These are phyloP conservation scores for Coemansia sp. DNA, from an alignment of 192 early-diverging fungal genomes.

Conservation along the genomic window DNA sequence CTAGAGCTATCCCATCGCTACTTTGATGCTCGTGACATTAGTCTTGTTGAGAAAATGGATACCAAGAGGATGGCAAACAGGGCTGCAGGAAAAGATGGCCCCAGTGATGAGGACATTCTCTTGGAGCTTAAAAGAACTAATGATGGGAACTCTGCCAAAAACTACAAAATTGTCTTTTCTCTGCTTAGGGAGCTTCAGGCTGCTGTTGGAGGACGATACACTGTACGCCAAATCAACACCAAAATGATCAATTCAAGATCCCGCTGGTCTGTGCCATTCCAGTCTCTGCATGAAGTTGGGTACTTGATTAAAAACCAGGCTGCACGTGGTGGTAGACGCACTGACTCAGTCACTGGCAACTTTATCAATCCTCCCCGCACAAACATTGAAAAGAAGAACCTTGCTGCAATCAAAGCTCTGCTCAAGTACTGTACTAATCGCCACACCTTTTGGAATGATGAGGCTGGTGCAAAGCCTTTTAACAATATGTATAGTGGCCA, in stretches of 20 bases:
- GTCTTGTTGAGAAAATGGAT: conserved; percentile 21
- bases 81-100: background rate
- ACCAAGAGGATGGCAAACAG: conserved; percentile 1
- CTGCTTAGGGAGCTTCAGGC: conserved; percentile 23
- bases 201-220: conserved; percentile 30
- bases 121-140: conserved; percentile 17
- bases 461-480: conserved; percentile 3
- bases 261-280: conserved; percentile 46
- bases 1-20: conserved; percentile 35
- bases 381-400: conserved; percentile 41
- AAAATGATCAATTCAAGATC: conserved; percentile 48
- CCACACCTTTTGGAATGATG: conserved; percentile 14
- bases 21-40: conserved; percentile 31
- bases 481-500: too few relatives aligned
- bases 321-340: conserved; percentile 5
- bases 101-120: conserved; percentile 17
- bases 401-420: conserved; percentile 32
- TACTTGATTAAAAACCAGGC: conserved; percentile 43
- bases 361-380: conserved; percentile 24
- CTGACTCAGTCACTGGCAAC: too few relatives aligned
- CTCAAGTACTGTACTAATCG: conserved; percentile 25
- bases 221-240: conserved; percentile 41
- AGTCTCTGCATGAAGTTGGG: conserved; percentile 41
- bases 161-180: conserved; percentile 16
- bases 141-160: conserved; percentile 30